Conservation (phyloP, 306 rosid genomes). For the Vigna radiata region DNA sequence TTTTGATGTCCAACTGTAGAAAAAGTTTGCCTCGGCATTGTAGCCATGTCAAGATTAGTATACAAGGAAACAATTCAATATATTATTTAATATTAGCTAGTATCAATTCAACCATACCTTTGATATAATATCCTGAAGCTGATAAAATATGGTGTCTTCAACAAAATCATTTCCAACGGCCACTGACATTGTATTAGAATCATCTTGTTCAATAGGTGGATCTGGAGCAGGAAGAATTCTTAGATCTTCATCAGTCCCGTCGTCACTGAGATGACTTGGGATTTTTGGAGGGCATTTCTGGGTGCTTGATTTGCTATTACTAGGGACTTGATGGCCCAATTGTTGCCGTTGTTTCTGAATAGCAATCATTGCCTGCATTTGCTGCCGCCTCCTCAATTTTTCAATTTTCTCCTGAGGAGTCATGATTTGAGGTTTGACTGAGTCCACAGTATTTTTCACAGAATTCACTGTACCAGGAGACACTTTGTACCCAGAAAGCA, state of each 20-base stretch:
- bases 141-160: constrained; percentile 68
- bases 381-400: constrained; percentile 92
- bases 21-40: constrained; percentile 58
- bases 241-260: constrained; percentile 63
- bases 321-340: constrained; percentile 65
- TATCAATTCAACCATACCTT: constrained; percentile 67
- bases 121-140: constrained; percentile 74
- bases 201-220: constrained; percentile 71
- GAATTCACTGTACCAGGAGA: constrained; percentile 52
- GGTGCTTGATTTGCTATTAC: constrained; percentile 50
- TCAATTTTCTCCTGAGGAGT: constrained; percentile 96
- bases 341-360: constrained; percentile 82
- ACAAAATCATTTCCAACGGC: constrained; percentile 59
- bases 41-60: constrained; percentile 52
- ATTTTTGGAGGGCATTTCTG: constrained; percentile 56
- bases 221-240: constrained; percentile 57
- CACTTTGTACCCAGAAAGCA: constrained; percentile 54
- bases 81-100: constrained; percentile 21
- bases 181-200: constrained; percentile 67
- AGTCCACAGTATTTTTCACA: constrained; percentile 53
- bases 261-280: constrained; percentile 59
- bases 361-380: constrained; percentile 97
- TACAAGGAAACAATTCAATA: constrained; percentile 39
- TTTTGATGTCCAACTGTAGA: constrained; percentile 81
- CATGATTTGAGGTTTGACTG: constrained; percentile 69